Evolutionary conservation across 441 rosid species (phyloP).

Genomic region (Breynia disticha): DNA sequence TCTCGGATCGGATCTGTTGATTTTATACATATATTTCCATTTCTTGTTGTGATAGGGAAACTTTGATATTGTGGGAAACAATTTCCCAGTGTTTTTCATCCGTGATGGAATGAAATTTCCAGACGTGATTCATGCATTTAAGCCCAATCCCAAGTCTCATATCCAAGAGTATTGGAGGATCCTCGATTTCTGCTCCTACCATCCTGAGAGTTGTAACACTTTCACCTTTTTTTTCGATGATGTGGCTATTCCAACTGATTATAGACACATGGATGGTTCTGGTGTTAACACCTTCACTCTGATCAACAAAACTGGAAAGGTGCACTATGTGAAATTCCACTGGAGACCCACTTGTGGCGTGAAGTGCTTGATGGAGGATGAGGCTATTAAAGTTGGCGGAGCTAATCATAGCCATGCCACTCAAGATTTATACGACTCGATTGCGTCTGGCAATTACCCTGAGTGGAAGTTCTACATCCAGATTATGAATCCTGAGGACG

Average conservation of each 20-base stretch:
- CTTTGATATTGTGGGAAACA: constrained; percentile 97
- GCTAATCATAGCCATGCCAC: constrained; percentile 97
- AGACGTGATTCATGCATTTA: constrained; percentile 84
- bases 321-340: constrained; percentile 78
- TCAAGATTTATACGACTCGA: constrained; percentile 82
- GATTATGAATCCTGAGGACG: constrained; percentile 74
- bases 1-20: too few relatives aligned
- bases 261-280: constrained; percentile 90
- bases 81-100: constrained; percentile 92
- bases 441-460: constrained; percentile 81
- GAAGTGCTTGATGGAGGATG: constrained; percentile 70
- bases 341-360: constrained; percentile 96
- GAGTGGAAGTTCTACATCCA: constrained; percentile 89
- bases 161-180: constrained; percentile 97
- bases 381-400: constrained; percentile 88
- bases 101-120: constrained; percentile 98
- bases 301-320: constrained; percentile 81
- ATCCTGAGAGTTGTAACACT: constrained; percentile 94
- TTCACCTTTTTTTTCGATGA: constrained; percentile 86
- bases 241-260: constrained; percentile 84
- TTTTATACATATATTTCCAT: neutral
- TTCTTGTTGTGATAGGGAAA: constrained; percentile 50
- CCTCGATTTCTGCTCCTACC: constrained; percentile 84
- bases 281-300: constrained; percentile 86
- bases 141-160: constrained; percentile 95